Base-by-base conservation (phyloP, 176 grass and related monocot species). In the Triticum turgidum region DNA sequence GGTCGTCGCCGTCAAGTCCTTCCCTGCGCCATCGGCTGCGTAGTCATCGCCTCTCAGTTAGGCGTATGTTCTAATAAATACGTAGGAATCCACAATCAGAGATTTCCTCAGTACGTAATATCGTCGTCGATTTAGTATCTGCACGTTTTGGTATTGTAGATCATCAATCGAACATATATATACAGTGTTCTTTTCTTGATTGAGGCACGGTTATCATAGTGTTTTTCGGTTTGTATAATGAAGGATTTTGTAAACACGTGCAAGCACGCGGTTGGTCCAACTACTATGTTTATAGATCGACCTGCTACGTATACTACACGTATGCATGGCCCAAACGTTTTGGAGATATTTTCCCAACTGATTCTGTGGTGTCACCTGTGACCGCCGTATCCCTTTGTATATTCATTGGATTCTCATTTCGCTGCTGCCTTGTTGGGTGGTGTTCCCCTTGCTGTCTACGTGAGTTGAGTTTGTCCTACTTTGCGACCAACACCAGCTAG, bases 11-110 rank as follows among this genome's bases (percentile, higher is more conserved):
- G 82, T 85, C 9, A 81, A 84, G 20, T 83, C 81, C 82, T 65
- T 73, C 52, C 80, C 74, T 1, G 91, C 95, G 41, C 89, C 95
- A 0, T 95, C 92, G 1, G 95, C 92, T 5, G 95, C 95, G 0
- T 97, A 84, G 27, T 18, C 27, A 3, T 34, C 21, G 35, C 17
- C 18, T 34, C 13, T 12, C 70, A 25, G 13, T 8, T 5, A 73
- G 38, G 11, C 21, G 13, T 51, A 51, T 51, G 17, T 20, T 18
- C 22, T 11, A 70, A 70, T 45, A 44, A 7, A 7, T 22, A 69
- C 8, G 2, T 15, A 71, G 69, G 4, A 22, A 11, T n/a, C 9
- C 9, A 21, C 4, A 73, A 24, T 11, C 7, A 73, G 39, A 1
- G 39, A 25, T 25, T 73, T 73, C 39, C 4, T 1, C 67, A 3